These are phyloP conservation scores for Claviceps lovelessii DNA, from an alignment of 2,329 filamentous ascomycete genomes.

Conservation along the genomic window DNA sequence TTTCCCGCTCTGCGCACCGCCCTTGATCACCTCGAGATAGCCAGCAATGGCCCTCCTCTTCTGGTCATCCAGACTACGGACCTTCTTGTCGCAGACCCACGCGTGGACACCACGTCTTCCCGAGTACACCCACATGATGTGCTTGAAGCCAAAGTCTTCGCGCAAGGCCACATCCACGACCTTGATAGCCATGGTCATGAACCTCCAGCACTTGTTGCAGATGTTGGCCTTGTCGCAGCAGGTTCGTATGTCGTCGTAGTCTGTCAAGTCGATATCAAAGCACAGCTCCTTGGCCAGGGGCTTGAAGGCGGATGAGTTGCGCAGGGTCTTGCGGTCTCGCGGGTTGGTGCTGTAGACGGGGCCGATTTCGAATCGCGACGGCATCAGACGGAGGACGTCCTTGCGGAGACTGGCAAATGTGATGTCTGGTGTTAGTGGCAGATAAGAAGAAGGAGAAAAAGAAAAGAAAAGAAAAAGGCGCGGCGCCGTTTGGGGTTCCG, in stretches of 20 bases:
- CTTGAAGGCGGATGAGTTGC: conserved; percentile 67
- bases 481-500: too few species aligned
- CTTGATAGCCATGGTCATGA: conserved; percentile 96
- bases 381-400: conserved; percentile 75
- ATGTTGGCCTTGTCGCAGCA: conserved; percentile 92
- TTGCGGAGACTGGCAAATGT: conserved; percentile 54
- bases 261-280: conserved; percentile 98
- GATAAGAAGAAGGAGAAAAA: too few species aligned
- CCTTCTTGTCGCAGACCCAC: conserved; percentile 89
- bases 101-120: conserved; percentile 93
- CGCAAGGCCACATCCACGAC: conserved; percentile 75
- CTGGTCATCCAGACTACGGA: conserved; percentile 70
- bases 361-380: conserved; percentile 92
- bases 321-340: conserved; percentile 76
- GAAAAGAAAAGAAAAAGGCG: too few species aligned
- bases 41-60: conserved; percentile 73
- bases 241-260: conserved; percentile 92
- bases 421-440: conserved; percentile 4
- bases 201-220: conserved; percentile 87
- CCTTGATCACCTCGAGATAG: conserved; percentile 82
- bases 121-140: conserved; percentile 98
- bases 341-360: conserved; percentile 94
- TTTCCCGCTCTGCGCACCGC: conserved; percentile 73
- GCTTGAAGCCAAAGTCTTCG: conserved; percentile 91
- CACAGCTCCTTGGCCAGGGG: conserved; percentile 87